Evolutionary conservation across 495 filamentous ascomycete genomes (phyloP).

Genomic region (Annulohypoxylon maeteangense): DNA sequence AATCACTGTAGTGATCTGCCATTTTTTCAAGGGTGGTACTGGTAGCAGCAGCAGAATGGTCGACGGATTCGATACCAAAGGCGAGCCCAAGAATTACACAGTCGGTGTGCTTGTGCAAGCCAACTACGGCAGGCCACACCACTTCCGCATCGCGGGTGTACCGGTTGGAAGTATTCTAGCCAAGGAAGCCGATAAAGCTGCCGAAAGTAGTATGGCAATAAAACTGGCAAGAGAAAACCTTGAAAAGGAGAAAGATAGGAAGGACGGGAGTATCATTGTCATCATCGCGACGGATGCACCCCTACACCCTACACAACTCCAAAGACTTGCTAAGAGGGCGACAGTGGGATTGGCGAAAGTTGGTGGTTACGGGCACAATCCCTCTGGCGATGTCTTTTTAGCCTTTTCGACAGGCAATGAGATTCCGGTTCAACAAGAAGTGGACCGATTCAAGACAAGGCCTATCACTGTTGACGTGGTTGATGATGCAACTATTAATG

Average conservation of each 20-base stretch:
- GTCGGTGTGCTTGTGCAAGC: conserved; percentile 63
- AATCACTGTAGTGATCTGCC: conserved; percentile 33
- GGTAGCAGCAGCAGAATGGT: conserved; percentile 60
- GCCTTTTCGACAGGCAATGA: conserved; percentile 63
- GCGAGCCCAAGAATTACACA: conserved; percentile 55
- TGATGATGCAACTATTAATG: conserved; percentile 62
- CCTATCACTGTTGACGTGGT: conserved; percentile 53
- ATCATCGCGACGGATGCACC: conserved; percentile 64
- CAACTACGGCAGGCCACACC: conserved; percentile 59
- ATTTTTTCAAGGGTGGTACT: conserved; percentile 64
- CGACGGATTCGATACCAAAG: conserved; percentile 45
- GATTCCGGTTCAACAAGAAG: conserved; percentile 49
- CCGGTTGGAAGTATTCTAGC: conserved; percentile 59
- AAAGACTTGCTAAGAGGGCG: conserved; percentile 63
- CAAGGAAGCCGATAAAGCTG: conserved; percentile 44
- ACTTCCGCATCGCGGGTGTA: conserved; percentile 60
- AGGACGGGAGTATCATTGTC: conserved; percentile 67
- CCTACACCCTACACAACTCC: conserved; percentile 57
- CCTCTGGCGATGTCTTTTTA: conserved; percentile 64
- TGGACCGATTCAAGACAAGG: conserved; percentile 50
- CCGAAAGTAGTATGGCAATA: conserved; percentile 41
- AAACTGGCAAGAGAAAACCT: conserved; percentile 37
- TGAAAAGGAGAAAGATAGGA: conserved; percentile 50
- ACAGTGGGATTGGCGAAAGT: conserved; percentile 62
- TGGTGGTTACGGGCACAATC: conserved; percentile 60